These are phyloP conservation scores for Cyberlindnera xylosilytica DNA, from an alignment of 805 yeast genomes.

Conservation along the genomic window DNA sequence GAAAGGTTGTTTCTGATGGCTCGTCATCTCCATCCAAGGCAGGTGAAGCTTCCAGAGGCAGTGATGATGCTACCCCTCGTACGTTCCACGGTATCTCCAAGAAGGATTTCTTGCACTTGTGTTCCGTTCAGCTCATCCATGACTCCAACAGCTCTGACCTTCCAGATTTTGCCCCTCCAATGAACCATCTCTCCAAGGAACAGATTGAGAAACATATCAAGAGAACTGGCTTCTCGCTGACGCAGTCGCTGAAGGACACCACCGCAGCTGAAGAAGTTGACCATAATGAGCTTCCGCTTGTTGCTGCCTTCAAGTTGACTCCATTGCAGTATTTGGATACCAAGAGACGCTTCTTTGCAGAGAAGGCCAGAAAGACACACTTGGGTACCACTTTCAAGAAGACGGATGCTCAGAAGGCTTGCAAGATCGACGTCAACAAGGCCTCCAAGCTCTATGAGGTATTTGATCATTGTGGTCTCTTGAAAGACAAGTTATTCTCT, in stretches of 20 bases:
- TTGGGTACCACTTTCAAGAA: conserved; percentile 81
- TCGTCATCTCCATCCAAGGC: not conserved
- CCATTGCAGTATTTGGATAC: conserved; percentile 43
- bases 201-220: conserved; percentile 14
- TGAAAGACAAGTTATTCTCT: conserved; percentile 61
- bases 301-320: conserved; percentile 19
- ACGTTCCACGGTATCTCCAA: conserved; percentile 6
- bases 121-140: conserved; percentile 23
- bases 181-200: conserved; percentile 7
- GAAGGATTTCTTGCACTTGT: conserved; percentile 10
- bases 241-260: conserved; percentile 13
- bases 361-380: conserved; percentile 75
- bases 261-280: conserved; percentile 7
- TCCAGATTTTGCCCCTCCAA: conserved; percentile 23
- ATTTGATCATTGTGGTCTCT: conserved; percentile 89
- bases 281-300: conserved; percentile 15
- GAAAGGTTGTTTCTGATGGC: not conserved
- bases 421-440: conserved; percentile 94
- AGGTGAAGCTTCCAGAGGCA: not conserved
- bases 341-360: conserved; percentile 81
- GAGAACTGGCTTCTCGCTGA: conserved; percentile 12
- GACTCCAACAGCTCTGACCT: conserved; percentile 11
- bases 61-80: conserved; percentile 3
- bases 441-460: conserved; percentile 90
- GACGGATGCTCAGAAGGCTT: conserved; percentile 97